Conservation (phyloP, 2,329 filamentous ascomycete species). For the Hirsutella thompsonii region DNA sequence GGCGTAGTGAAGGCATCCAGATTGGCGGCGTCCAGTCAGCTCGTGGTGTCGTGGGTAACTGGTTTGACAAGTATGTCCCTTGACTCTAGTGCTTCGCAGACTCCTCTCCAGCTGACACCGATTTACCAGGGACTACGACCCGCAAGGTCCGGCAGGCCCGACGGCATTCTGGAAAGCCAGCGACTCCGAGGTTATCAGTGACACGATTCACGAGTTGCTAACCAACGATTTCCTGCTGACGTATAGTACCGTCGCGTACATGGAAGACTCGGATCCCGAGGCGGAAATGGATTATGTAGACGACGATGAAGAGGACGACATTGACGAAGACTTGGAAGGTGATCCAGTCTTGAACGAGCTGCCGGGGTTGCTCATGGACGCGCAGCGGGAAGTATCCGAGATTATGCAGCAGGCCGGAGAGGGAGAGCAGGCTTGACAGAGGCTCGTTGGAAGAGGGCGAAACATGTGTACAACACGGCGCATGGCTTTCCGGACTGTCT, state of each 20-base stretch:
- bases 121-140: slow-evolving; percentile 43
- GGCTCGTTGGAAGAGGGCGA: neutral
- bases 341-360: slow-evolving; percentile 12
- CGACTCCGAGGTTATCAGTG: slow-evolving; percentile 25
- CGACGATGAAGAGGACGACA: slow-evolving; percentile 17
- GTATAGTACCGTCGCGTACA: slow-evolving; percentile 10
- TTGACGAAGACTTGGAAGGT: slow-evolving; percentile 13
- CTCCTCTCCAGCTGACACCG: neutral
- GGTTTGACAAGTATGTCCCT: slow-evolving; percentile 58
- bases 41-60: slow-evolving; percentile 59
- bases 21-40: slow-evolving; percentile 53
- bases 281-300: slow-evolving; percentile 13
- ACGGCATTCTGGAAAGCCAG: slow-evolving; percentile 68
- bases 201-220: slow-evolving; percentile 16
- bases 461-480: neutral
- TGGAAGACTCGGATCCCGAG: slow-evolving; percentile 11
- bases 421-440: neutral
- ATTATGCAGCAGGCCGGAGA: slow-evolving; percentile 4
- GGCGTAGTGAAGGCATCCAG: slow-evolving; percentile 68
- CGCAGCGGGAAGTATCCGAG: slow-evolving; percentile 9
- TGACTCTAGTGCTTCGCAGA: neutral
- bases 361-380: slow-evolving; percentile 12
- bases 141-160: slow-evolving; percentile 58
- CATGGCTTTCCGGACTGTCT: too few relatives aligned
- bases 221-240: slow-evolving; percentile 17